Conservation (phyloP, 2,329 filamentous ascomycete species). For the Pezicula radicicola region DNA sequence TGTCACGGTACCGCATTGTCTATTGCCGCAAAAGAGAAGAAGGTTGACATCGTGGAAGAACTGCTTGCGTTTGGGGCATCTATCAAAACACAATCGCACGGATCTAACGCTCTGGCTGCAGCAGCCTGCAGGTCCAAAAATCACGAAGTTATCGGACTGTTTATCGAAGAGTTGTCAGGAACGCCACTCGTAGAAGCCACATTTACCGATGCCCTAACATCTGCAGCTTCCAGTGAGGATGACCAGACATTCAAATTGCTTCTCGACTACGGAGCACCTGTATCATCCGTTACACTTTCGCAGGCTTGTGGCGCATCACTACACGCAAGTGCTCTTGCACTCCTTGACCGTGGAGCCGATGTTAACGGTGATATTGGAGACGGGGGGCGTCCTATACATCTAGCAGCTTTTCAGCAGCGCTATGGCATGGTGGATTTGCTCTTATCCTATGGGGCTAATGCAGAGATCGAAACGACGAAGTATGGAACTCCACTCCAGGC, state of each 20-base stretch:
- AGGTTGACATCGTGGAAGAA: background rate
- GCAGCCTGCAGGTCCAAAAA: background rate
- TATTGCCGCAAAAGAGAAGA: background rate
- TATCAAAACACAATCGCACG: background rate
- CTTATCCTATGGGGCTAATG: background rate
- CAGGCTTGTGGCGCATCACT: background rate
- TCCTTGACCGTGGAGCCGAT: background rate
- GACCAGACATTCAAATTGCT: background rate
- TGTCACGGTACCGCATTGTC: background rate
- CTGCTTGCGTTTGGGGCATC: background rate
- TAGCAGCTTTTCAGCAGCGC: background rate
- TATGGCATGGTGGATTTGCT: background rate
- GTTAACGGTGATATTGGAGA: background rate
- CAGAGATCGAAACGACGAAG: background rate
- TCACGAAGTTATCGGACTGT: background rate
- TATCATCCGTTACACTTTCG: background rate
- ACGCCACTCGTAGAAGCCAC: background rate
- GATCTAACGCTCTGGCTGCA: background rate
- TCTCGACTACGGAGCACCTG: background rate
- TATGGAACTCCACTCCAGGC: background rate
- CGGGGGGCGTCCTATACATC: background rate
- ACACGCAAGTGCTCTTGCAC: background rate
- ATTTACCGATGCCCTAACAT: background rate
- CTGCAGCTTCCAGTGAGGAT: background rate
- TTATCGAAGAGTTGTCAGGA: background rate